Base-by-base conservation (phyloP, 371 early-diverging fungal genomes). In the Mortierella sp. region DNA sequence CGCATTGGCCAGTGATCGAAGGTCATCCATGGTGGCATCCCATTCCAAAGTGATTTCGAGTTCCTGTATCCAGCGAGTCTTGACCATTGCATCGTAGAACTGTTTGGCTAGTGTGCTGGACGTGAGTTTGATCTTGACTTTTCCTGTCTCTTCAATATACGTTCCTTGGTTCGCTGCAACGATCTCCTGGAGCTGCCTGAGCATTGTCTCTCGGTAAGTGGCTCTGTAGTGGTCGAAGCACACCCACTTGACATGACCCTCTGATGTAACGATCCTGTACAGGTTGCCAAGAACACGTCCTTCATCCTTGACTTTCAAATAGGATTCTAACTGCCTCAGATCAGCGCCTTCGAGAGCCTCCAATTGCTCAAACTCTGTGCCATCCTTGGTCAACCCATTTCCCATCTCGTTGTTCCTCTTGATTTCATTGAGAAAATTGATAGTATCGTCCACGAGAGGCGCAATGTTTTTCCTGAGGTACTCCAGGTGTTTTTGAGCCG, bases 181-280 rank as follows among this genome's bases (percentile, higher is more conserved):
- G 10, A 34, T 34, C 4, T 34, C 34, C 10, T 10, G 34, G 7
- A 34, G 10, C 10, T 34, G 7, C 10, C 10, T 4, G 10, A 34
- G 4, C 9, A 5, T 5, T 16, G 45, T 4, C 19, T 19, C 19
- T 43, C 45, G 14, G 5, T 43, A 43, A 16, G 14, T 43, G 45
- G 14, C 45, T 14, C 45, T 5, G 45, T 43, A 43, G 19, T 43
- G 45, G 16, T 43, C 14, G n/a, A 43, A 43, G 45, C 60, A 60
- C 3, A 60, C 60, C 60, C 60, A 60, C 14, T 60, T 56, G 31
- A 46, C 46, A 14, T 56, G 43, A 6, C 56, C 45, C 31, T 56
- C 18, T n/a, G 0, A 10, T 7, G 46, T 56, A 3, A 56, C 45
- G 8, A 28, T 46, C 46, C 21, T 42, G 56, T 56, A 46, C 19